Conservation (phyloP, 1,284 basidiomycete species). For the Leccinum ponderosum region DNA sequence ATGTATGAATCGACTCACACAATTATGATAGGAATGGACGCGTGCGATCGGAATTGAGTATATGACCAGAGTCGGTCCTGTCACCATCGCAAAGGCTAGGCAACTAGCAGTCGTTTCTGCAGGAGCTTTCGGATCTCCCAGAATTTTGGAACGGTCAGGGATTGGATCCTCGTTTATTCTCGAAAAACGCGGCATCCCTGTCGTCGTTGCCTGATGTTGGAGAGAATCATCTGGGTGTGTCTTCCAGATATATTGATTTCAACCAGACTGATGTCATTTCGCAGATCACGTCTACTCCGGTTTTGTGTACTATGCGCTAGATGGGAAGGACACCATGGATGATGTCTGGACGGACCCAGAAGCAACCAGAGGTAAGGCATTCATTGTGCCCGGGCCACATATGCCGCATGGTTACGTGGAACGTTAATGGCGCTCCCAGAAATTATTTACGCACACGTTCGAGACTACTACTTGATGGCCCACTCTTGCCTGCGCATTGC, state of each 20-base stretch:
- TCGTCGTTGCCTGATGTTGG: slow-evolving; percentile 56
- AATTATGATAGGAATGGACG: slow-evolving; percentile 39
- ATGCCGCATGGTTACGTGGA: too few relatives aligned
- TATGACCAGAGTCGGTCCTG: slow-evolving; percentile 27
- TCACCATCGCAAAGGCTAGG: slow-evolving; percentile 1
- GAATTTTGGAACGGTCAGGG: slow-evolving; percentile 33
- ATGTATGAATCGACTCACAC: neutral
- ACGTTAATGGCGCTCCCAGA: neutral
- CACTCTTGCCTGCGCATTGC: too few relatives aligned
- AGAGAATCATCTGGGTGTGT: slow-evolving; percentile 38
- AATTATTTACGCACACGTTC: too few relatives aligned
- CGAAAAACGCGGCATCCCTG: slow-evolving; percentile 38
- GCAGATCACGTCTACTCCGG: neutral
- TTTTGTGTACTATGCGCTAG: slow-evolving; percentile 3
- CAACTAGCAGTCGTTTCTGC: slow-evolving; percentile 28
- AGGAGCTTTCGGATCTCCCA: slow-evolving; percentile 22
- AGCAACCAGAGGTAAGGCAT: neutral
- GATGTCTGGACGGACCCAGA: slow-evolving; percentile 8
- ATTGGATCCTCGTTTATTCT: slow-evolving; percentile 46
- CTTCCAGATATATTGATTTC: too few relatives aligned
- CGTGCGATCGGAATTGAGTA: slow-evolving; percentile 60
- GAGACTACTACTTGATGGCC: too few relatives aligned
- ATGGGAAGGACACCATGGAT: slow-evolving; percentile 7
- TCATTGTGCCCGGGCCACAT: neutral
- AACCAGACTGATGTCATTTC: neutral